Conservation (phyloP, 176 grass and related monocot species). For the Cenchrus americanus region DNA sequence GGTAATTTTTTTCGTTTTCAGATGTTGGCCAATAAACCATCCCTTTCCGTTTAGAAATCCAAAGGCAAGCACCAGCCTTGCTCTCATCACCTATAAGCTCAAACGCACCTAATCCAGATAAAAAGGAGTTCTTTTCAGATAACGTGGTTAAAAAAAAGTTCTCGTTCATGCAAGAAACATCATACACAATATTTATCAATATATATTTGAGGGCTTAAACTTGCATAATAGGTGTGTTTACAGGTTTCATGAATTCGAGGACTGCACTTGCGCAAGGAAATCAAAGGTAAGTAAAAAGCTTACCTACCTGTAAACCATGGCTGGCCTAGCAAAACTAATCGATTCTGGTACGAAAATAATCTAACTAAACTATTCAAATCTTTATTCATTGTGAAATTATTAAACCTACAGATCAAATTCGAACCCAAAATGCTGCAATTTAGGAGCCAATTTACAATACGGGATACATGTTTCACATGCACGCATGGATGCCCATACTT, state of each 20-base stretch:
- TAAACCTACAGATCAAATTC: background rate
- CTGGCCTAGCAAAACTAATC: background rate
- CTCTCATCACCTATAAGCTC: constrained; percentile 88
- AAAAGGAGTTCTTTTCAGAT: constrained; percentile 14
- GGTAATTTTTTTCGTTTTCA: constrained; percentile 63
- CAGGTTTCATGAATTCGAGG: background rate
- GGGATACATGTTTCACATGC: constrained; percentile 23
- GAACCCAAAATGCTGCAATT: background rate
- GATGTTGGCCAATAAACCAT: constrained; percentile 85
- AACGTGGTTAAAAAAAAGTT: background rate
- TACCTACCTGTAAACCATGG: background rate
- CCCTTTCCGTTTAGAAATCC: constrained; percentile 79
- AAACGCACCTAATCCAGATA: constrained; percentile 62
- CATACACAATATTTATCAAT: background rate
- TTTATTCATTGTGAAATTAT: background rate
- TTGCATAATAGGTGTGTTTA: background rate
- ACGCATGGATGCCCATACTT: background rate
- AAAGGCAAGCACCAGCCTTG: constrained; percentile 91
- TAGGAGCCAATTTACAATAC: constrained; percentile 17
- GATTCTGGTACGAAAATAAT: background rate
- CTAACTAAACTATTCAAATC: background rate
- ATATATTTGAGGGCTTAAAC: too few relatives aligned
- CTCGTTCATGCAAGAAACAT: background rate
- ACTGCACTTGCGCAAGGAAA: background rate
- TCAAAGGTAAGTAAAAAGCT: background rate